A percentile compares a stretch with the other conserved stretches of the same genome.
Evolutionary conservation across 805 yeast species (phyloP).

Genomic region (Cyberlindnera americana): DNA sequence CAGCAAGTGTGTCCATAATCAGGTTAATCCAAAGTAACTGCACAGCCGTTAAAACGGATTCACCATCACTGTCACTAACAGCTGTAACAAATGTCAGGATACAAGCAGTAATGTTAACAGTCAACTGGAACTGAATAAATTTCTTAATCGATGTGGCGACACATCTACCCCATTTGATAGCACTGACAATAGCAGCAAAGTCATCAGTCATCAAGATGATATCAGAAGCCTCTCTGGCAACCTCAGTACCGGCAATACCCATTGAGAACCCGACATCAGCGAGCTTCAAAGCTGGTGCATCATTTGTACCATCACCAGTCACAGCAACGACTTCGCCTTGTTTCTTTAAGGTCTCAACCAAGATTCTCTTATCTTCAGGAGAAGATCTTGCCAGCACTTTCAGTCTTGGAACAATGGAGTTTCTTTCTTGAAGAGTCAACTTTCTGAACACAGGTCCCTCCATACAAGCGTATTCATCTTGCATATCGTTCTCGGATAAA

Average conservation of each 20-base stretch:
- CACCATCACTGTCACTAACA: constrained; percentile 73
- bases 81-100: constrained; percentile 90
- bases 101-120: constrained; percentile 97
- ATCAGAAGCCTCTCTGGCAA: constrained; percentile 96
- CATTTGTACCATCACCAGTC: constrained; percentile 99
- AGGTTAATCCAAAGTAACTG: constrained; percentile 96
- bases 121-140: constrained; percentile 93
- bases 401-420: constrained; percentile 62
- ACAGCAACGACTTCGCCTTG: constrained; percentile 96
- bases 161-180: constrained; percentile 98
- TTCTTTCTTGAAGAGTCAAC: constrained; percentile 53
- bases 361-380: constrained; percentile 89
- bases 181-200: constrained; percentile 90
- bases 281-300: constrained; percentile 93
- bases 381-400: constrained; percentile 90
- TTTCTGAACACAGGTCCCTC: constrained; percentile 91
- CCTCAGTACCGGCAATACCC: constrained; percentile 99
- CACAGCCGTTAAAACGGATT: constrained; percentile 92
- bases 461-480: constrained; percentile 63
- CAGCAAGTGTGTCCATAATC: constrained; percentile 98
- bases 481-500: constrained; percentile 40
- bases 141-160: constrained; percentile 92
- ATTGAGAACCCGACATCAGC: constrained; percentile 98
- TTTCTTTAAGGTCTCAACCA: constrained; percentile 75
- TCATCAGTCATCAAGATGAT: constrained; percentile 92